Evolutionary conservation across 2,329 filamentous ascomycete species (phyloP).

Genomic region (Cordyceps cicadae): DNA sequence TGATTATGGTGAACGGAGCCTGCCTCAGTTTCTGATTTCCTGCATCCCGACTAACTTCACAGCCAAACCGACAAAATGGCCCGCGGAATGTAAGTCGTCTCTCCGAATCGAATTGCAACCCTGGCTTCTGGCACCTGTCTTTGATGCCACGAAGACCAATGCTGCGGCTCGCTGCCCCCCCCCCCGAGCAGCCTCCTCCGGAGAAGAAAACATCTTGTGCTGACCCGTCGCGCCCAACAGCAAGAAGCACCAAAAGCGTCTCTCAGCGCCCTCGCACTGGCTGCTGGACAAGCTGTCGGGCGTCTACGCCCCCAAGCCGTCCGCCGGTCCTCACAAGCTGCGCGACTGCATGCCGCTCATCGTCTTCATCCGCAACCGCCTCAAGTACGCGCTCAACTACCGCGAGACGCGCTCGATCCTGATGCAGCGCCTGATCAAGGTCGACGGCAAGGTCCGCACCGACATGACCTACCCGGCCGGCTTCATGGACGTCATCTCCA

Average conservation of each 20-base stretch:
- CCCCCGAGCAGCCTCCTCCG: neutral
- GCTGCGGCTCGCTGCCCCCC: neutral
- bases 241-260: slow-evolving; percentile 99
- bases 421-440: slow-evolving; percentile 99
- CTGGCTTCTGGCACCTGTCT: neutral
- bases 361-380: slow-evolving; percentile 92
- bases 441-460: slow-evolving; percentile 99
- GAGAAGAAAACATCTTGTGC: slow-evolving; percentile 19
- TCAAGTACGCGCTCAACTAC: slow-evolving; percentile 99
- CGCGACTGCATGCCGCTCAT: slow-evolving; percentile 98
- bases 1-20: slow-evolving; percentile 14
- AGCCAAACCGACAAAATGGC: slow-evolving; percentile 48
- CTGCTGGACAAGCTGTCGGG: slow-evolving; percentile 99
- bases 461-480: slow-evolving; percentile 95
- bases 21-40: slow-evolving; percentile 22
- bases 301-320: slow-evolving; percentile 63
- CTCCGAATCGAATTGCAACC: neutral
- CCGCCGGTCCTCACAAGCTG: slow-evolving; percentile 94
- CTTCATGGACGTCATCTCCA: slow-evolving; percentile 99
- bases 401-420: slow-evolving; percentile 96
- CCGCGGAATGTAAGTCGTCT: slow-evolving; percentile 52
- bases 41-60: slow-evolving; percentile 30
- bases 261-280: slow-evolving; percentile 98
- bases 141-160: neutral
- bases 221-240: slow-evolving; percentile 37